phyloP scores from a whole-genome alignment of 352 stramenopile species.

The Sclerospora graminicola region DNA sequence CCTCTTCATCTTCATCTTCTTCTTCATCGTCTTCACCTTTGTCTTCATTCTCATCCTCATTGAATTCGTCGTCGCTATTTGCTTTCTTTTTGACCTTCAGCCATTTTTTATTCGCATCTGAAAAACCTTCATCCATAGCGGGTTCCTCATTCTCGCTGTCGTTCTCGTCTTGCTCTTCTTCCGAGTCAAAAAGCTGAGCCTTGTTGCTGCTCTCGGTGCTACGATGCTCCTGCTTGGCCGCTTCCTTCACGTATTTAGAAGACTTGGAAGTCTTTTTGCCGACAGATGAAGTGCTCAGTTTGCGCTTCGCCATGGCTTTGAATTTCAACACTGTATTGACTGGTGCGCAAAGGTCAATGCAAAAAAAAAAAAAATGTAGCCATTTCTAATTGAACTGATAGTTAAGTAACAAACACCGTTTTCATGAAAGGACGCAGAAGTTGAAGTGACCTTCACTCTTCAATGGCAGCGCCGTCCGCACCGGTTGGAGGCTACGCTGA shows the following conservation, averaged over 20 bases:
- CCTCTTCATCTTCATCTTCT: conserved; percentile 37
- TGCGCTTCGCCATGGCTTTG: conserved; percentile 26
- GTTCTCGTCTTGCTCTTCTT: conserved; percentile 39
- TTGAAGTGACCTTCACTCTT: conserved; percentile 25
- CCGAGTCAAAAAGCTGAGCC: conserved; percentile 60
- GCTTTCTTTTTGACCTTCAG: conserved; percentile 68
- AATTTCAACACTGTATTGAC: conserved; percentile 24
- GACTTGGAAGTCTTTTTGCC: conserved; percentile 10
- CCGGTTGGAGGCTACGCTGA: conserved; percentile 3
- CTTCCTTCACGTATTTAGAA: conserved; percentile 75
- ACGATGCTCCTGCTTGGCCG: conserved; percentile 55
- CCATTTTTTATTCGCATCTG: conserved; percentile 81
- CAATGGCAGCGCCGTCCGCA: conserved; percentile 6
- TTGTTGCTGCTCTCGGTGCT: conserved; percentile 29
- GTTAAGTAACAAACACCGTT: too few species aligned
- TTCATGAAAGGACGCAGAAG: conserved; percentile 8
- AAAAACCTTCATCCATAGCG: conserved; percentile 60
- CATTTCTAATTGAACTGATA: neutral
- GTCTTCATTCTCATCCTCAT: conserved; percentile 17
- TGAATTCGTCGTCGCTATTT: conserved; percentile 22
- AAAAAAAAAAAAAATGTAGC: too few species aligned
- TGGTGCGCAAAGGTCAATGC: conserved; percentile 32
- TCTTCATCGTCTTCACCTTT: conserved; percentile 40
- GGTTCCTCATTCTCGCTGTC: conserved; percentile 38
- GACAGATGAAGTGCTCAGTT: conserved; percentile 23